Percentiles rank a stretch among this genome's conserved stretches.
phyloP scores from a whole-genome alignment of 1,284 basidiomycete genomes.

The Gymnopus androsaceus region DNA sequence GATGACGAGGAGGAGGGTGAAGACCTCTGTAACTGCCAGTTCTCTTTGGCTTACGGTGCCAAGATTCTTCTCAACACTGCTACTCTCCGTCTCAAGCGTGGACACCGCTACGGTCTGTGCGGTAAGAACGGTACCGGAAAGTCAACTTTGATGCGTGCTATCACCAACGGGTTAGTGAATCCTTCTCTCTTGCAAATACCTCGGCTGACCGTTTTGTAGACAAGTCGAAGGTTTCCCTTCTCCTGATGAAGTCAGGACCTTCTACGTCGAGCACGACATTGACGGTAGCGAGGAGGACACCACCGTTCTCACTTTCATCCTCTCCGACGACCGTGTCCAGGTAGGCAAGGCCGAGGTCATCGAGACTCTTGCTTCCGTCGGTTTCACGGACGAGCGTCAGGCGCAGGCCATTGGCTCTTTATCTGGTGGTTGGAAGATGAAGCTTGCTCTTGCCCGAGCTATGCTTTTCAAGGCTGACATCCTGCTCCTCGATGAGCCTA shows the following conservation, averaged over 20 bases:
- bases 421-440: conserved; percentile 99
- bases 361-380: conserved; percentile 85
- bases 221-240: conserved; percentile 99
- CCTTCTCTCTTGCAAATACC: background rate
- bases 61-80: conserved; percentile 98
- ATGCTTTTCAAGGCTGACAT: conserved; percentile 99
- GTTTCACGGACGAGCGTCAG: conserved; percentile 89
- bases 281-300: conserved; percentile 94
- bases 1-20: conserved; percentile 97
- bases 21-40: conserved; percentile 97
- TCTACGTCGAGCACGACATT: conserved; percentile 99
- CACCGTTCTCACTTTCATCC: conserved; percentile 87
- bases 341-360: conserved; percentile 73
- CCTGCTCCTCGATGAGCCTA: conserved; percentile 94
- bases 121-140: conserved; percentile 99
- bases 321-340: conserved; percentile 83
- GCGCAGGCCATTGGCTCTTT: conserved; percentile 84
- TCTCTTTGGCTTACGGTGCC: conserved; percentile 97
- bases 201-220: conserved; percentile 40
- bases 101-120: conserved; percentile 97
- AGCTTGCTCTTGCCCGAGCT: conserved; percentile 96
- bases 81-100: conserved; percentile 94
- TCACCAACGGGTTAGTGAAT: conserved; percentile 74
- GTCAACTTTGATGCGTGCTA: conserved; percentile 97
- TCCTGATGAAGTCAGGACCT: conserved; percentile 93